Evolutionary conservation across 768 basidiomycete genomes (phyloP).

Genomic region (Suillus lakei): DNA sequence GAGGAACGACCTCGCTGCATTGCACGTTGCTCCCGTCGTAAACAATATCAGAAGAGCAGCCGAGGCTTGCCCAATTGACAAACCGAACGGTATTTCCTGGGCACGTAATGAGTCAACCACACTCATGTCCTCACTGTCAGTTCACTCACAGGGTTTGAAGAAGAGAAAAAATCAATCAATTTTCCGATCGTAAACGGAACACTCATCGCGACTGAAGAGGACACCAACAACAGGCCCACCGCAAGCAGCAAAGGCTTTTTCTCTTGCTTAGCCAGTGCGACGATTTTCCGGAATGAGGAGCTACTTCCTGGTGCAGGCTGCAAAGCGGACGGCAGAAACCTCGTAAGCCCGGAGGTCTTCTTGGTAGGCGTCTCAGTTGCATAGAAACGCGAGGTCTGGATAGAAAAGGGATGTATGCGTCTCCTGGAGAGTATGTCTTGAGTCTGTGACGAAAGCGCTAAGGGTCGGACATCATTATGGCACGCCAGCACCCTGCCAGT

Average conservation of each 20-base stretch:
- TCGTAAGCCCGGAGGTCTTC: conserved; percentile 24
- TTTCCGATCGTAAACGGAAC: conserved; percentile 93
- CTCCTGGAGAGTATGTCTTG: not conserved
- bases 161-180: conserved; percentile 92
- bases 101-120: not conserved
- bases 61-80: conserved; percentile 83
- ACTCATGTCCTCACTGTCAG: not conserved
- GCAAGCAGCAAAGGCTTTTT: conserved; percentile 75
- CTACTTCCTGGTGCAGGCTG: conserved; percentile 44
- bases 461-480: conserved; percentile 4
- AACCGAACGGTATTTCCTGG: conserved; percentile 78
- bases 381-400: conserved; percentile 13
- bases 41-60: conserved; percentile 74
- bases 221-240: conserved; percentile 81
- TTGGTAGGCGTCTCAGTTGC: conserved; percentile 13
- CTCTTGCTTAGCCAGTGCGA: conserved; percentile 83
- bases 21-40: conserved; percentile 85
- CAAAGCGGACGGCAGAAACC: conserved; percentile 37
- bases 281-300: conserved; percentile 76
- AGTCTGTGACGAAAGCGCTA: not conserved
- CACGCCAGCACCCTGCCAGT: conserved; percentile 7
- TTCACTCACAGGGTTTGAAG: conserved; percentile 60
- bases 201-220: conserved; percentile 89
- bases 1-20: conserved; percentile 79
- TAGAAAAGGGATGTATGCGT: not conserved